phyloP scores from a whole-genome alignment of 1,284 basidiomycete species.

The Uromyces viciae-fabae region DNA sequence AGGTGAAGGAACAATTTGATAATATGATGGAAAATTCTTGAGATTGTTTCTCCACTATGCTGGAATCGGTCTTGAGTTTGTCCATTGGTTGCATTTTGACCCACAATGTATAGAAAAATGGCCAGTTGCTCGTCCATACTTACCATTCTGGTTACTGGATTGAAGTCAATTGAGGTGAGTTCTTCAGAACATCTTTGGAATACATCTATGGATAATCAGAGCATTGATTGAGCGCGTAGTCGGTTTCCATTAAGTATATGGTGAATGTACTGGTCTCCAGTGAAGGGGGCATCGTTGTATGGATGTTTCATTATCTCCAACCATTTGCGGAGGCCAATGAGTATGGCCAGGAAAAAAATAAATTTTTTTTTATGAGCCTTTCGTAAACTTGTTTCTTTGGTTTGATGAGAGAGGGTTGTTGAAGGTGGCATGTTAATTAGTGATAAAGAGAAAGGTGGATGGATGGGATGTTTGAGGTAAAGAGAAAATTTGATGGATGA shows the following conservation, averaged over 20 bases:
- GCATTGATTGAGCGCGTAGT: neutral
- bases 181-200: neutral
- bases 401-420: too few species aligned
- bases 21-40: neutral
- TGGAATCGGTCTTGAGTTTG: neutral
- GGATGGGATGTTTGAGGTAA: too few species aligned
- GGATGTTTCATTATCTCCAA: neutral
- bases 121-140: neutral
- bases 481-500: too few species aligned
- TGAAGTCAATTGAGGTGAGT: neutral
- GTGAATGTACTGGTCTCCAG: neutral
- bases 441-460: too few species aligned
- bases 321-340: neutral
- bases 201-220: neutral
- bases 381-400: too few species aligned
- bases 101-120: constrained; percentile 6
- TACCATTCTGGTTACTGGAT: neutral
- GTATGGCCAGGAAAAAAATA: neutral
- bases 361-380: too few species aligned
- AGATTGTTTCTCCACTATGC: neutral
- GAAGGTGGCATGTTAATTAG: too few species aligned
- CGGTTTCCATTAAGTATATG: neutral
- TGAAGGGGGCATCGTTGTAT: neutral
- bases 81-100: neutral
- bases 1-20: too few species aligned